phyloP scores from a whole-genome alignment of 192 early-diverging fungal genomes.

The Geranomyces michiganensis region DNA sequence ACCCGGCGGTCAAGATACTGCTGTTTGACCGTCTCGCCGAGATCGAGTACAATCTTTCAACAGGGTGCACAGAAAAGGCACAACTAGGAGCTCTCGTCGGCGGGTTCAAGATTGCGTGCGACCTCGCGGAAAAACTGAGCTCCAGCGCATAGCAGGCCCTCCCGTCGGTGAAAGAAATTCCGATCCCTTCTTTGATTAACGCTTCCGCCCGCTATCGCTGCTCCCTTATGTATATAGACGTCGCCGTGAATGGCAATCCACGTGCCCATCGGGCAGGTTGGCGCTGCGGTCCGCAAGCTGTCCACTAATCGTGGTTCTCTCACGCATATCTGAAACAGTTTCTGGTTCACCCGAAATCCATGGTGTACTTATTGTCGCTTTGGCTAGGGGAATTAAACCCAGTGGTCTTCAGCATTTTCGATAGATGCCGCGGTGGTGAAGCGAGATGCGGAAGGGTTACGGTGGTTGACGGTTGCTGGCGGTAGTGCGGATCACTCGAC shows the following conservation, averaged over 20 bases:
- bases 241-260: too few species aligned
- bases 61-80: constrained; percentile 82
- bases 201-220: too few species aligned
- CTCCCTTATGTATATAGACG: too few species aligned
- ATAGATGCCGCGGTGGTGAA: background rate
- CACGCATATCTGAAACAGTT: too few species aligned
- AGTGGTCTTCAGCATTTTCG: background rate
- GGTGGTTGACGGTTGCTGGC: background rate
- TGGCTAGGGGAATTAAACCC: background rate
- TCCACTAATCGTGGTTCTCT: too few species aligned
- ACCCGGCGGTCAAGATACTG: constrained; percentile 64
- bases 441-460: background rate
- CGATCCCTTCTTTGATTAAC: too few species aligned
- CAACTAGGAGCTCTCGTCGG: constrained; percentile 90
- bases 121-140: constrained; percentile 54
- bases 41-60: constrained; percentile 88
- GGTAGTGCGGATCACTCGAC: too few species aligned
- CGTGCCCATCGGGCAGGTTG: too few species aligned
- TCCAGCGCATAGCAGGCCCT: too few species aligned
- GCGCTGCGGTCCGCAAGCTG: too few species aligned
- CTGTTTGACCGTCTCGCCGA: constrained; percentile 83
- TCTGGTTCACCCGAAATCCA: constrained; percentile 4
- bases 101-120: constrained; percentile 76
- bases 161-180: too few species aligned
- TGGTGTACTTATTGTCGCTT: background rate